phyloP scores from a whole-genome alignment of 2,329 filamentous ascomycete genomes.

The Fusarium nisikadoi region DNA sequence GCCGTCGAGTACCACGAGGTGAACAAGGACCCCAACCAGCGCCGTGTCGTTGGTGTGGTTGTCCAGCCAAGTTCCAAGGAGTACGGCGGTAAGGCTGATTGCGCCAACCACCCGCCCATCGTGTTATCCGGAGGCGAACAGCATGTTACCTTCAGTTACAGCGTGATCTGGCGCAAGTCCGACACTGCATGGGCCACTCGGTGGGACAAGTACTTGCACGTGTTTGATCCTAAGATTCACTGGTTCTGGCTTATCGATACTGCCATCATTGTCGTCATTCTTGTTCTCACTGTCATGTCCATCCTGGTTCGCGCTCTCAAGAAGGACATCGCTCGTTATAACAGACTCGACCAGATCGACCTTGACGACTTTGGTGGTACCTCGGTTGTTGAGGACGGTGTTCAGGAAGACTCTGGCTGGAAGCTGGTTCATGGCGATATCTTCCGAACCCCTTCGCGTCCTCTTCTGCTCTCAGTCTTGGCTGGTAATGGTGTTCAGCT shows the following conservation, averaged over 20 bases:
- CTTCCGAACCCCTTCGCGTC: constrained; percentile 86
- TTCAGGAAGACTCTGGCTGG: constrained; percentile 98
- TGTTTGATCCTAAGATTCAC: constrained; percentile 97
- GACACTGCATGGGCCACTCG: constrained; percentile 92
- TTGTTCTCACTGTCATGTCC: constrained; percentile 92
- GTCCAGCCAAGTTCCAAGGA: constrained; percentile 84
- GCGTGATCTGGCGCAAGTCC: constrained; percentile 87
- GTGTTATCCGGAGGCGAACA: constrained; percentile 69
- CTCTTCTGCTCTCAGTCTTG: constrained; percentile 85
- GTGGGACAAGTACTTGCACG: constrained; percentile 98
- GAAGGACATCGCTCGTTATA: constrained; percentile 97
- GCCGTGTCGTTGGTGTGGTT: constrained; percentile 89
- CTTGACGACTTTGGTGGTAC: constrained; percentile 88
- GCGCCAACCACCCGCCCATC: constrained; percentile 69
- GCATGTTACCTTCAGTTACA: constrained; percentile 87
- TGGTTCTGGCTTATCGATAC: constrained; percentile 99
- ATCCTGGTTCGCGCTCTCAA: constrained; percentile 87
- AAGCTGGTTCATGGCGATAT: constrained; percentile 98
- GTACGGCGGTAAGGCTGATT: constrained; percentile 68
- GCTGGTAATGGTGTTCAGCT: constrained; percentile 95
- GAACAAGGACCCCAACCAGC: constrained; percentile 71
- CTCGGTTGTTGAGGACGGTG: constrained; percentile 84
- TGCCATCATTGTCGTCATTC: constrained; percentile 91
- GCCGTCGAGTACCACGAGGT: constrained; percentile 91
- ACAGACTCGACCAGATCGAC: constrained; percentile 89